These are phyloP conservation scores for Aphanocladium album DNA, from an alignment of 2,329 filamentous ascomycete species.

Conservation along the genomic window DNA sequence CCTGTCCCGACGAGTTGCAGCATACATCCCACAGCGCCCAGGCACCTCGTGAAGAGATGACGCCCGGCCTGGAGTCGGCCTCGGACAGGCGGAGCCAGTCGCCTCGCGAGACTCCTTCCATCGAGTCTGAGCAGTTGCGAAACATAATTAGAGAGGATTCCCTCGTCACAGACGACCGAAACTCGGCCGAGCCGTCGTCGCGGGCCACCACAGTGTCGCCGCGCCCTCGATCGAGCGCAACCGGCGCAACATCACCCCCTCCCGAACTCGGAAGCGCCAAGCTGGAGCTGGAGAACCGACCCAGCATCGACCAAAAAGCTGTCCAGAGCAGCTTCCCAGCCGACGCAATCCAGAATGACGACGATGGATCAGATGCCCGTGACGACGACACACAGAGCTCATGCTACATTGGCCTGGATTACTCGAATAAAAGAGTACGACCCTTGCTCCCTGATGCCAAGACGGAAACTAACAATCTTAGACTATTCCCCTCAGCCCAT, in stretches of 20 bases:
- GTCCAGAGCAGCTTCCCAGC: neutral
- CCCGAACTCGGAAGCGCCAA: conserved; percentile 32
- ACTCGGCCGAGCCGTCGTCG: conserved; percentile 28
- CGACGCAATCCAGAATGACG: neutral
- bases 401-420: conserved; percentile 9
- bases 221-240: conserved; percentile 30
- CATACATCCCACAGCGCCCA: conserved; percentile 22
- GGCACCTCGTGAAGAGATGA: conserved; percentile 21
- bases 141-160: conserved; percentile 21
- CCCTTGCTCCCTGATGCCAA: neutral
- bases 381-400: conserved; percentile 4
- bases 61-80: conserved; percentile 13
- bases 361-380: neutral
- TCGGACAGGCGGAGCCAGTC: conserved; percentile 11
- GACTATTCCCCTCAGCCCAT: conserved; percentile 74
- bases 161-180: conserved; percentile 21
- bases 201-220: conserved; percentile 41
- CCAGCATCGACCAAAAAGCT: neutral
- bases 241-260: conserved; percentile 29
- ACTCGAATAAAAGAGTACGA: conserved; percentile 46
- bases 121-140: conserved; percentile 13
- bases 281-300: conserved; percentile 4
- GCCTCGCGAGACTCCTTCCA: conserved; percentile 1
- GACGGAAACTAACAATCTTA: conserved; percentile 29
- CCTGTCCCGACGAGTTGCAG: conserved; percentile 39